Percentiles rank a stretch among this genome's conserved stretches.
phyloP scores from a whole-genome alignment of 495 filamentous ascomycete genomes.

The Penicillium arizonense region DNA sequence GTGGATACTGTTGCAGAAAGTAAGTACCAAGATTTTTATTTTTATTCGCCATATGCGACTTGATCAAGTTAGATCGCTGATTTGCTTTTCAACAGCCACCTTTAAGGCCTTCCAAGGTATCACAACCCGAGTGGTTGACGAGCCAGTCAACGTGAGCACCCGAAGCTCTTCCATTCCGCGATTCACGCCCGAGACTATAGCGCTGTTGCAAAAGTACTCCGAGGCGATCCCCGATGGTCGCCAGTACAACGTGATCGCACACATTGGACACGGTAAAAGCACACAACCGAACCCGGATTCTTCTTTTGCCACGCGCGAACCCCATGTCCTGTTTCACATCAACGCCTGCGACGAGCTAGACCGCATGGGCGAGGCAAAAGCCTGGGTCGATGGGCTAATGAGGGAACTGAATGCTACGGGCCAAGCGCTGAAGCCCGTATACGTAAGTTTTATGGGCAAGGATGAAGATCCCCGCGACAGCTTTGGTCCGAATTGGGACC shows the following conservation, averaged over 20 bases:
- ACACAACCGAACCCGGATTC: neutral
- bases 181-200: neutral
- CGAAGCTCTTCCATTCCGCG: neutral
- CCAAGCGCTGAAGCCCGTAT: neutral
- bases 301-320: neutral
- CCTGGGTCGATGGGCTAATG: neutral
- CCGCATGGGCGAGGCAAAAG: neutral
- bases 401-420: neutral
- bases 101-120: constrained; percentile 5
- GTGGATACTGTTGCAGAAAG: constrained; percentile 3
- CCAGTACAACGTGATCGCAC: constrained; percentile 2
- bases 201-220: neutral
- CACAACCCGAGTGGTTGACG: neutral
- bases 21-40: neutral
- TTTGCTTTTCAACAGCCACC: neutral
- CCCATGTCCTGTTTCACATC: neutral
- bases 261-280: neutral
- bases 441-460: constrained; percentile 1
- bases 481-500: neutral
- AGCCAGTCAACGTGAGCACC: neutral
- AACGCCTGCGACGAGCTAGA: constrained; percentile 2
- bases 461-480: neutral
- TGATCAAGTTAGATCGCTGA: neutral
- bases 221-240: neutral
- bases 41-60: neutral